A percentile compares a stretch with the other conserved stretches of the same genome.
These are phyloP conservation scores for Geotrichum aggregatum DNA, from an alignment of 1,139 yeast species.

Conservation along the genomic window DNA sequence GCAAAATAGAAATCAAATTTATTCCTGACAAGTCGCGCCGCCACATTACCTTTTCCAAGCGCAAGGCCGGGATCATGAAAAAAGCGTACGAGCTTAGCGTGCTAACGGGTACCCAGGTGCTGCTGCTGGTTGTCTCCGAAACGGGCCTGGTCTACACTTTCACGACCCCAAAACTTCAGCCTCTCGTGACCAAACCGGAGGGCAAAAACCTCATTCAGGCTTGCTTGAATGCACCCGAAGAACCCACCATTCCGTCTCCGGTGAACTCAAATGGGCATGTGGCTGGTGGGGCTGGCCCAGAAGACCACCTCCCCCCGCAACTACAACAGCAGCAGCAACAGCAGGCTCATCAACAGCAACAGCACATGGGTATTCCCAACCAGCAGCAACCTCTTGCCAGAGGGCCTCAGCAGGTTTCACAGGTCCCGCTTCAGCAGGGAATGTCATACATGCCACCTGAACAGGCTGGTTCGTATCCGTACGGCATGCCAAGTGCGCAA, in stretches of 20 bases:
- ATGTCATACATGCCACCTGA: background rate
- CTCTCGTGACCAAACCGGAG: conserved; percentile 92
- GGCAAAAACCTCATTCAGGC: conserved; percentile 96
- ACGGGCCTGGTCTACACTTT: conserved; percentile 98
- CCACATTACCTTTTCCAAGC: conserved; percentile 93
- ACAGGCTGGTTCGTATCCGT: background rate
- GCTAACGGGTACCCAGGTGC: conserved; percentile 93
- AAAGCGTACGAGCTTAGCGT: conserved; percentile 94
- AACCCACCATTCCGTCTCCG: background rate
- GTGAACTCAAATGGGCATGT: too few species aligned
- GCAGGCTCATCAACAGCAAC: background rate
- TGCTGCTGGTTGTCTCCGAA: conserved; percentile 88
- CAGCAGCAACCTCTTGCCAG: background rate
- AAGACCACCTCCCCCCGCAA: background rate
- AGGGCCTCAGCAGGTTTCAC: background rate
- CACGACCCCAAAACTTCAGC: conserved; percentile 96
- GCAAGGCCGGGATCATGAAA: conserved; percentile 98
- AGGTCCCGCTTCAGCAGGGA: background rate
- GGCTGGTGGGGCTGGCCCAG: too few species aligned
- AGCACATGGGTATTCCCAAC: conserved; percentile 1
- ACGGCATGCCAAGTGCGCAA: background rate
- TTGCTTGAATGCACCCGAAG: conserved; percentile 48
- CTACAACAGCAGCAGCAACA: background rate
- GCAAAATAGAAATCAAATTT: conserved; percentile 94
- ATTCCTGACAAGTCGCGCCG: conserved; percentile 96